These are phyloP conservation scores for Pharnaceum exiguum DNA, from an alignment of 148 eudicot species.

Conservation along the genomic window DNA sequence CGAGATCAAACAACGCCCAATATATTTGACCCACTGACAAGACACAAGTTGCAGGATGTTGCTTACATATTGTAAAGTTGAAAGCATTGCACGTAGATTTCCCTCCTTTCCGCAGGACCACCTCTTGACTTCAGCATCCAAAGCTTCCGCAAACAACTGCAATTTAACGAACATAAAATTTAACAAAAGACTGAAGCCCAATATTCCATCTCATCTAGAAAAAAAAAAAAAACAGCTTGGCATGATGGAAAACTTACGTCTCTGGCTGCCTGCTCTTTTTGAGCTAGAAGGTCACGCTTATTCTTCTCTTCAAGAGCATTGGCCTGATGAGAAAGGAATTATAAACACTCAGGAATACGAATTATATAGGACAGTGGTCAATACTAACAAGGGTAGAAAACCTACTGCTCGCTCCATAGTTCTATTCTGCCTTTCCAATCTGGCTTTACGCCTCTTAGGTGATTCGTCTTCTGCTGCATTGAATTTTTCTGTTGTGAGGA, in stretches of 20 bases:
- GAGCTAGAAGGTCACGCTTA: conserved; percentile 74
- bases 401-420: conserved; percentile 90
- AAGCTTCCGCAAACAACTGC: conserved; percentile 74
- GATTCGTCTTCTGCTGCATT: conserved; percentile 53
- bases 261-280: conserved; percentile 91
- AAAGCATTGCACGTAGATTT: conserved; percentile 86
- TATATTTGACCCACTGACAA: background rate
- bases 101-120: conserved; percentile 96
- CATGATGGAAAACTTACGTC: conserved; percentile 41
- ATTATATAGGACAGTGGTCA: no score
- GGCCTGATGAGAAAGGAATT: conserved; percentile 44
- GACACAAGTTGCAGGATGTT: background rate
- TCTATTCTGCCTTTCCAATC: conserved; percentile 73
- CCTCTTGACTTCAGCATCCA: conserved; percentile 85
- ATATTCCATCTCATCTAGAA: background rate
- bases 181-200: conserved; percentile 1
- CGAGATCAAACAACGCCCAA: background rate
- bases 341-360: background rate
- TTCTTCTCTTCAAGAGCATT: conserved; percentile 96
- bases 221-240: background rate
- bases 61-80: conserved; percentile 94
- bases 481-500: conserved; percentile 26
- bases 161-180: conserved; percentile 19
- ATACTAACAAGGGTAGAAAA: background rate
- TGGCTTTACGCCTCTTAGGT: conserved; percentile 74